Evolutionary conservation across 805 yeast genomes (phyloP).

Genomic region (Ogataea glucozyma): DNA sequence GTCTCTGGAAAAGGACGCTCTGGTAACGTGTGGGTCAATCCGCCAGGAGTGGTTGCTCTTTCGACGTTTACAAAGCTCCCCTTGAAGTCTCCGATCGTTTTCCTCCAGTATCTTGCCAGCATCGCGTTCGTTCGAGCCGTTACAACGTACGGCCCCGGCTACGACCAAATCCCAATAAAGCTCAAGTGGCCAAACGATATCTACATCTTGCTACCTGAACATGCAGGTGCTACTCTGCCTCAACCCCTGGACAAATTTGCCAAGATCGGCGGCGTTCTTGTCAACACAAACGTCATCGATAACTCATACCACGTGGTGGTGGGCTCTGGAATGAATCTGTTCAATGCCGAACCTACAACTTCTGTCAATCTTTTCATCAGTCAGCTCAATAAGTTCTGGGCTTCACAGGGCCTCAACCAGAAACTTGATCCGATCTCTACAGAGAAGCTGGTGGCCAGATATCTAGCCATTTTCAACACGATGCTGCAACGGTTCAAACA

Average conservation of each 20-base stretch:
- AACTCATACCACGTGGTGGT: conserved; percentile 65
- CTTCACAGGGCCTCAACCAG: conserved; percentile 35
- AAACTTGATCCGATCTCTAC: conserved; percentile 30
- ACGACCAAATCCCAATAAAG: conserved; percentile 72
- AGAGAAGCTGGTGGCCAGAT: conserved; percentile 64
- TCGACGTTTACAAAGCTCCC: conserved; percentile 70
- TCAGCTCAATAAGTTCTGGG: conserved; percentile 56
- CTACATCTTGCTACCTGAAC: conserved; percentile 70
- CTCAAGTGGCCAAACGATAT: conserved; percentile 98
- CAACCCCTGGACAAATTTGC: conserved; percentile 53
- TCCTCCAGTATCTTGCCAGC: conserved; percentile 82
- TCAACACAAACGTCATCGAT: conserved; percentile 70
- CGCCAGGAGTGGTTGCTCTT: conserved; percentile 85
- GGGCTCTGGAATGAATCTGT: conserved; percentile 86
- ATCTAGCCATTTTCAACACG: conserved; percentile 63
- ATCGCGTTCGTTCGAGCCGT: conserved; percentile 83
- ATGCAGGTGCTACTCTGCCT: conserved; percentile 34
- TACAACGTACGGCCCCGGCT: conserved; percentile 49
- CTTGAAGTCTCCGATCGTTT: conserved; percentile 57
- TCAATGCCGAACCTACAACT: conserved; percentile 88
- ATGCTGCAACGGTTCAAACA: conserved; percentile 57
- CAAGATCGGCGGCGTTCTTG: conserved; percentile 82
- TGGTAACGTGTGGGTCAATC: conserved; percentile 93
- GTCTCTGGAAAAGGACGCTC: conserved; percentile 93
- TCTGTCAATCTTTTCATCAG: conserved; percentile 74